Conservation (phyloP, 208 protist species). For the Crithidia sp. region DNA sequence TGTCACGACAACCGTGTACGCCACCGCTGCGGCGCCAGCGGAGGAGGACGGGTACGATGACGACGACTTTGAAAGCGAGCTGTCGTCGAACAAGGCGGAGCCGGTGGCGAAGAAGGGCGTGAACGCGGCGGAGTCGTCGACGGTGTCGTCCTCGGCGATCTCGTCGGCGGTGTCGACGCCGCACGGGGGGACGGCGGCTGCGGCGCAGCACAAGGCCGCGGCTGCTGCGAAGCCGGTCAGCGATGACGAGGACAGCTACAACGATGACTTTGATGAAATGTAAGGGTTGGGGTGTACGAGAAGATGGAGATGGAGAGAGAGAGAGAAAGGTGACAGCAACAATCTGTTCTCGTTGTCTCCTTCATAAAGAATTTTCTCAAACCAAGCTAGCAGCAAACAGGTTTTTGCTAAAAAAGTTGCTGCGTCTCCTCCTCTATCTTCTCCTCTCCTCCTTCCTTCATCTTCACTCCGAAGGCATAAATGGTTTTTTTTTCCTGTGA, state of each 20-base stretch:
- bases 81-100: slow-evolving; percentile 13
- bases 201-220: not conserved
- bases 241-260: slow-evolving; percentile 34
- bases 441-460: no score
- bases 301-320: not conserved
- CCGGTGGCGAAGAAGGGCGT: slow-evolving; percentile 3
- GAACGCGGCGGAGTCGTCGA: slow-evolving; percentile 3
- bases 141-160: slow-evolving; percentile 3
- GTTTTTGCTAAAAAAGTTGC: no score
- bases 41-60: slow-evolving; percentile 10
- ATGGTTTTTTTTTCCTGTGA: no score
- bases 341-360: not conserved
- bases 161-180: not conserved
- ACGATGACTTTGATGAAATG: slow-evolving; percentile 42
- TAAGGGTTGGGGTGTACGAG: not conserved
- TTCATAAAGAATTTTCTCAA: no score
- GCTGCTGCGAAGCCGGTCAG: slow-evolving; percentile 9
- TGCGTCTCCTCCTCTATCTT: no score
- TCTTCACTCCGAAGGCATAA: no score
- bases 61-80: slow-evolving; percentile 19
- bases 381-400: no score
- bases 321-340: not conserved
- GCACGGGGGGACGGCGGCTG: not conserved
- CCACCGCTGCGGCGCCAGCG: not conserved
- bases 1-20: no score